These are phyloP conservation scores for Jaltomata sinuosa DNA, from an alignment of 257 asterid species.

Conservation along the genomic window DNA sequence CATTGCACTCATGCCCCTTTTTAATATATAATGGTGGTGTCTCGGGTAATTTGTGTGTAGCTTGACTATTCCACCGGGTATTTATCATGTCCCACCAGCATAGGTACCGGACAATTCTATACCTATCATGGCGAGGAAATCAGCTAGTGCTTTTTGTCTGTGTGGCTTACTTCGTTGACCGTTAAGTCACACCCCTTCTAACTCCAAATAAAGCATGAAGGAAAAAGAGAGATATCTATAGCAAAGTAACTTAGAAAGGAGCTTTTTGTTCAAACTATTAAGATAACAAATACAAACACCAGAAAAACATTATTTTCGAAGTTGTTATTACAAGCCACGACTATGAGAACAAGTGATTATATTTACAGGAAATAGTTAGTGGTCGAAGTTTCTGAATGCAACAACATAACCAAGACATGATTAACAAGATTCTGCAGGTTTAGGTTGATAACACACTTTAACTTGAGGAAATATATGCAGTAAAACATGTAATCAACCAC, in stretches of 20 bases:
- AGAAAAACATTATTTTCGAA: too few species aligned
- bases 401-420: too few species aligned
- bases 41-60: background rate
- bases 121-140: background rate
- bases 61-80: background rate
- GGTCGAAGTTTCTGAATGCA: too few species aligned
- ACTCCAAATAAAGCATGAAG: too few species aligned
- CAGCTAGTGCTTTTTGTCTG: background rate
- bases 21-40: background rate
- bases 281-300: too few species aligned
- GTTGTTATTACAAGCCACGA: too few species aligned
- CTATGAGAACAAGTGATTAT: too few species aligned
- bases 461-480: background rate
- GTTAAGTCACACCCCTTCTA: background rate
- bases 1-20: background rate
- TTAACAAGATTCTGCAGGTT: background rate
- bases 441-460: background rate
- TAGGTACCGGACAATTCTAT: background rate
- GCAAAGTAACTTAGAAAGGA: too few species aligned
- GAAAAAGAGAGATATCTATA: too few species aligned
- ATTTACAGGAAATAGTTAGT: too few species aligned
- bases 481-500: background rate
- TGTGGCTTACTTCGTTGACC: background rate
- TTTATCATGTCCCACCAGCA: background rate
- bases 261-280: too few species aligned